A percentile compares a stretch with the other conserved stretches of the same genome.
Conservation (phyloP, 192 early-diverging fungal species). For the Mortierella antarctica region DNA sequence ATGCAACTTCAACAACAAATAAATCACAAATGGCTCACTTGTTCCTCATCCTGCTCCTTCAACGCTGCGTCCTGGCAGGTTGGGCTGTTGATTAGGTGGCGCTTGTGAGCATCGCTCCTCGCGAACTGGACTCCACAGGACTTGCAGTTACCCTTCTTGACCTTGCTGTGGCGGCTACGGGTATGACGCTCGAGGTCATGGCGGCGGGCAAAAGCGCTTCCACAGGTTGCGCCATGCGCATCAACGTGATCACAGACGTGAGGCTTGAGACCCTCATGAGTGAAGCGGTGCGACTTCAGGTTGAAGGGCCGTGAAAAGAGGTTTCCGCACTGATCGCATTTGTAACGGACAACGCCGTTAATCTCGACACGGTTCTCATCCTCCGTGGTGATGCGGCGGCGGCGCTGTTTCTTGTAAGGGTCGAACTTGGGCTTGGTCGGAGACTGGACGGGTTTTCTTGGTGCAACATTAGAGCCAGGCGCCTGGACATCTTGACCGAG, state of each 20-base stretch:
- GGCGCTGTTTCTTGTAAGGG: slow-evolving; percentile 21
- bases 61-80: slow-evolving; percentile 13
- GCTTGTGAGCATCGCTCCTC: slow-evolving; percentile 41
- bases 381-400: slow-evolving; percentile 47
- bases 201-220: slow-evolving; percentile 81
- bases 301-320: slow-evolving; percentile 79
- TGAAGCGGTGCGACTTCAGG: slow-evolving; percentile 72
- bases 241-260: slow-evolving; percentile 59
- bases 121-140: slow-evolving; percentile 34
- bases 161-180: slow-evolving; percentile 19
- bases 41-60: slow-evolving; percentile 29
- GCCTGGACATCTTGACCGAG: slow-evolving; percentile 29
- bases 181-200: slow-evolving; percentile 88
- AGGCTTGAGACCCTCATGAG: slow-evolving; percentile 70
- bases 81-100: slow-evolving; percentile 21
- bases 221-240: slow-evolving; percentile 58
- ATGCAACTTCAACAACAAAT: slow-evolving; percentile 24
- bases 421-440: slow-evolving; percentile 50
- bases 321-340: slow-evolving; percentile 53
- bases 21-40: slow-evolving; percentile 57
- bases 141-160: slow-evolving; percentile 20
- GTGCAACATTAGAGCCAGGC: slow-evolving; percentile 23
- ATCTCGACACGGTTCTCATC: slow-evolving; percentile 32
- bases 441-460: slow-evolving; percentile 41
- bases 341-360: slow-evolving; percentile 35